Conservation (phyloP, 2,329 filamentous ascomycete genomes). For the Xylariaceae sp. region DNA sequence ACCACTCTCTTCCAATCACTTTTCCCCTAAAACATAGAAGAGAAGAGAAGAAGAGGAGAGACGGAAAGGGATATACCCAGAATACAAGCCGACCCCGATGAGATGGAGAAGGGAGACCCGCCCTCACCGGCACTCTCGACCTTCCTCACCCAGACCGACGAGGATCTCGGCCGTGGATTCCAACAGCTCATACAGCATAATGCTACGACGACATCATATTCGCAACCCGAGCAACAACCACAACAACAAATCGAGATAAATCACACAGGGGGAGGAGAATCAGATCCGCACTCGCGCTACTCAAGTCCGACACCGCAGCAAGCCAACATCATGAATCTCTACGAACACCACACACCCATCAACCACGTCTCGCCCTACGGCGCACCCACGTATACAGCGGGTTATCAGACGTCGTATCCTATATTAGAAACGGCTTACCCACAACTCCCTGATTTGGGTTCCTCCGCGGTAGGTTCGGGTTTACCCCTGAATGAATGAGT, state of each 20-base stretch:
- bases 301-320: constrained; percentile 36
- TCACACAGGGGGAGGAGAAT: constrained; percentile 25
- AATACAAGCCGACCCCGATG: constrained; percentile 17
- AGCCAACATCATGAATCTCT: constrained; percentile 21
- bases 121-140: constrained; percentile 44
- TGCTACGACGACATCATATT: constrained; percentile 24
- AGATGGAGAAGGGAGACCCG: constrained; percentile 31
- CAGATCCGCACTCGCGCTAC: constrained; percentile 36
- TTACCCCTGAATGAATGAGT: background rate
- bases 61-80: background rate
- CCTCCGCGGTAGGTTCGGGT: constrained; percentile 24
- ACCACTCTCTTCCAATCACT: background rate
- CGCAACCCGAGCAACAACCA: constrained; percentile 21
- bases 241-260: constrained; percentile 24
- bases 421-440: constrained; percentile 27
- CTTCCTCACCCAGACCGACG: constrained; percentile 30
- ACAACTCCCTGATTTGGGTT: constrained; percentile 26
- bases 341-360: constrained; percentile 30
- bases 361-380: constrained; percentile 22
- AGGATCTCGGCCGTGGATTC: constrained; percentile 39
- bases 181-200: constrained; percentile 43
- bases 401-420: constrained; percentile 25
- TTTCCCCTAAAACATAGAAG: too few species aligned
- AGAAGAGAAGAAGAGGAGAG: too few species aligned
- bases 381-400: constrained; percentile 22